Percentiles rank a stretch among this genome's conserved stretches.
Evolutionary conservation across 202 grass and related monocot species (phyloP).

Genomic region (Schoenoplectus tabernaemontani): DNA sequence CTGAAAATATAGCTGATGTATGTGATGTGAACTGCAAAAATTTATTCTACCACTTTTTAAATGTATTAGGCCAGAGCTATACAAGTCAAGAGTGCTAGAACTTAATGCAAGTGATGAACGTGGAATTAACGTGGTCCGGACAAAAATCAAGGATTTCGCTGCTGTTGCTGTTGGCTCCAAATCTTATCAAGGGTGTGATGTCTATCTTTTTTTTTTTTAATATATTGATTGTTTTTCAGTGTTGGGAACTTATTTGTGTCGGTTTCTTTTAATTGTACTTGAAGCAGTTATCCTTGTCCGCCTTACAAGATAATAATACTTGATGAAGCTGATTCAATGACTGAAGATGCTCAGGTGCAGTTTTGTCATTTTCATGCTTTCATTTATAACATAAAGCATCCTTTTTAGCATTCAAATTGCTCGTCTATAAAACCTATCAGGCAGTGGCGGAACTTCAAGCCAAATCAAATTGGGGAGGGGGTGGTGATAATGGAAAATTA

Average conservation of each 20-base stretch:
- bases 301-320: conserved; percentile 95
- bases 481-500: no score
- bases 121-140: conserved; percentile 95
- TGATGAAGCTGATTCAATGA: conserved; percentile 99
- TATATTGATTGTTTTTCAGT: conserved; percentile 3
- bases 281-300: conserved; percentile 81
- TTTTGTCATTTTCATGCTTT: conserved; percentile 9
- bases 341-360: conserved; percentile 96
- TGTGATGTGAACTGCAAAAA: background rate
- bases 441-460: no score
- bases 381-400: background rate
- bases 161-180: conserved; percentile 86
- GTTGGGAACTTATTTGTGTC: background rate
- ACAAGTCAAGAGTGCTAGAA: conserved; percentile 89
- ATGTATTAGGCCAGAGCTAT: conserved; percentile 73
- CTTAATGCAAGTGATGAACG: conserved; percentile 99
- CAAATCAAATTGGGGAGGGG: no score
- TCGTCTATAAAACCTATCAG: conserved; percentile 1
- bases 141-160: conserved; percentile 94
- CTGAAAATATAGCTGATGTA: background rate
- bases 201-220: background rate
- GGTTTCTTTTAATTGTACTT: conserved; percentile 21
- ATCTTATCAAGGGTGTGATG: conserved; percentile 36
- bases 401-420: background rate
- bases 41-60: background rate